Evolutionary conservation across 306 rosid genomes (phyloP).

Genomic region (Cicer yamashitae): DNA sequence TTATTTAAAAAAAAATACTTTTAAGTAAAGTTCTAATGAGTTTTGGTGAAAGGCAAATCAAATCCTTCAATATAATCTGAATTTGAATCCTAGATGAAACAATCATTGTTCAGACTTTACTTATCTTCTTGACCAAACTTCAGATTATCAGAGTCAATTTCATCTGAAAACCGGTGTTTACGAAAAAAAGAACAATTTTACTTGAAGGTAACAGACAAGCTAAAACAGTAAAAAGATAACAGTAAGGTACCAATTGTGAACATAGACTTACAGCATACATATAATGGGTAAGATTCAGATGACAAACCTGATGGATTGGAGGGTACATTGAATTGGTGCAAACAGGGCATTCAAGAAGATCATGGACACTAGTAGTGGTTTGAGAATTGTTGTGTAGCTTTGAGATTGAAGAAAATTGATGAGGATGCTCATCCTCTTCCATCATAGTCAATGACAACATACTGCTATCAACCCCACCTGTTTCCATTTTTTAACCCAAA

Average conservation of each 20-base stretch:
- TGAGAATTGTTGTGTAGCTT: constrained; percentile 57
- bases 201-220: too few relatives aligned
- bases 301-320: constrained; percentile 76
- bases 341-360: constrained; percentile 84
- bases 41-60: too few relatives aligned
- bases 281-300: constrained; percentile 34
- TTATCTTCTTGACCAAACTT: too few relatives aligned
- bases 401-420: constrained; percentile 58
- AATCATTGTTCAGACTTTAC: too few relatives aligned
- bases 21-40: too few relatives aligned
- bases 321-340: constrained; percentile 83
- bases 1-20: too few relatives aligned
- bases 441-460: constrained; percentile 57
- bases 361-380: constrained; percentile 66
- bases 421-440: constrained; percentile 62
- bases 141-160: too few relatives aligned
- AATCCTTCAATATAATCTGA: too few relatives aligned
- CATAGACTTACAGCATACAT: neutral
- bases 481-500: constrained; percentile 55
- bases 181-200: too few relatives aligned
- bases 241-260: neutral
- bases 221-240: too few relatives aligned
- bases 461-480: constrained; percentile 50
- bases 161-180: too few relatives aligned
- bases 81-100: too few relatives aligned